Base-by-base conservation (phyloP, 176 grass and related monocot genomes). In the Hsuehochloa calcarea region DNA sequence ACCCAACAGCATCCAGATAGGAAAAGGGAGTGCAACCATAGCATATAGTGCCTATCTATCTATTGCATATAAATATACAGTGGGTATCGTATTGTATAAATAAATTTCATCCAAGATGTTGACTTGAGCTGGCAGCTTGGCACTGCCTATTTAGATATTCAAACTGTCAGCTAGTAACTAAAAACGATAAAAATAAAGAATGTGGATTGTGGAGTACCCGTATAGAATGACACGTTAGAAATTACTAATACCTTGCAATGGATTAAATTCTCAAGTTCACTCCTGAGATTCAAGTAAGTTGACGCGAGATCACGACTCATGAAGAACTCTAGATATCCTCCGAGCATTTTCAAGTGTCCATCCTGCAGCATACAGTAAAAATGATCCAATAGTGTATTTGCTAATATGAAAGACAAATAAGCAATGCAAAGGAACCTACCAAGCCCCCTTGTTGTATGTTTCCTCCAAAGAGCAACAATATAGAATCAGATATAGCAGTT, bases 281-380 rank as follows among this genome's bases (percentile, higher is more conserved):
- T 89, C 81, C 91, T 99, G 38, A 96, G 91, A 77, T 82, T 85
- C 40, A 99, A 72, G 83, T 93, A 99, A 71, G 90, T 91, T 5
- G 91, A 99, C 71, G 93, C 93, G 22, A 99, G 87, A 72, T 94
- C 93, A 61, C 83, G 89, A 60, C 77, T 96, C 96, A 99, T 99
- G 82, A 99, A 99, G 79, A 99, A 99, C 27, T 99, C 96, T 55
- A 99, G 69, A 85, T 99, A 99, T 63, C 96, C 96, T 67, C 91
- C 96, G 20, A 99, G 89, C 96, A 99, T 99, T 90, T 99, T 99
- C 63, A 99, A 80, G 85, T 99, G 91, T 64, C 96, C 96, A 13
- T 99, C 96, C 96, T 99, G 77, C 43, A 81, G 60, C 35, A 87
- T 66, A 26, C 41, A 89, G 60, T 40, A 78, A 65, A 31, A 17